Evolutionary conservation across 805 yeast species (phyloP).

Genomic region (Metschnikowia koreensis): DNA sequence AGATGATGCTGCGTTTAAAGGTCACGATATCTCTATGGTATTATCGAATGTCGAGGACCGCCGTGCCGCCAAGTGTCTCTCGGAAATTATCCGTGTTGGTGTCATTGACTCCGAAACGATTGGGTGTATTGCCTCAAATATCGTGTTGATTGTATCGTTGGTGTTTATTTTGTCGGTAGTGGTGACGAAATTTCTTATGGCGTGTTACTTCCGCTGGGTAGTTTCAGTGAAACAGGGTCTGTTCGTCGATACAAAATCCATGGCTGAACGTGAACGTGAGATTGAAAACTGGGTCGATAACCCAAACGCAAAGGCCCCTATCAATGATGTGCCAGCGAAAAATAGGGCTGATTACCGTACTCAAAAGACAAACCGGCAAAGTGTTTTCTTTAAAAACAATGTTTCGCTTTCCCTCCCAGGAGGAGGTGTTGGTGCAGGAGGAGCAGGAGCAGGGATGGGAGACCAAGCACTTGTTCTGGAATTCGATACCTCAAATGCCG

Average conservation of each 20-base stretch:
- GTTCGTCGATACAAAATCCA: conserved; percentile 52
- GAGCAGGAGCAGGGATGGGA: too few relatives aligned
- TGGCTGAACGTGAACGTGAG: conserved; percentile 61
- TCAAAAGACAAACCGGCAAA: conserved; percentile 37
- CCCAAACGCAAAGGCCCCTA: conserved; percentile 21
- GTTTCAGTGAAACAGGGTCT: conserved; percentile 68
- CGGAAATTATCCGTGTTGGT: conserved; percentile 87
- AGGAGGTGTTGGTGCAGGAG: too few relatives aligned
- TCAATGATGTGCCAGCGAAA: conserved; percentile 49
- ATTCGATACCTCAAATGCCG: not conserved
- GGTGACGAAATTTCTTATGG: conserved; percentile 71
- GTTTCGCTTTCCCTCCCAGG: conserved; percentile 35
- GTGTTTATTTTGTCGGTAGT: conserved; percentile 84
- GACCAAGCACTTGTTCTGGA: not conserved
- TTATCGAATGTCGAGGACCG: conserved; percentile 66
- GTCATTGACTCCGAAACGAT: conserved; percentile 83
- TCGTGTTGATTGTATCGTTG: conserved; percentile 78
- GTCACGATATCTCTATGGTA: conserved; percentile 78
- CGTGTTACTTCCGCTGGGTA: conserved; percentile 87
- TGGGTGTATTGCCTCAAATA: conserved; percentile 89
- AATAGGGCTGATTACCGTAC: conserved; percentile 50
- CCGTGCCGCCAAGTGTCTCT: conserved; percentile 73
- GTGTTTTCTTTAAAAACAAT: conserved; percentile 39
- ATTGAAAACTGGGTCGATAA: conserved; percentile 87
- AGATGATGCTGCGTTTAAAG: conserved; percentile 53